A percentile compares a stretch with the other conserved stretches of the same genome.
Conservation (phyloP, 2,329 filamentous ascomycete genomes). For the Aspergillus latus region DNA sequence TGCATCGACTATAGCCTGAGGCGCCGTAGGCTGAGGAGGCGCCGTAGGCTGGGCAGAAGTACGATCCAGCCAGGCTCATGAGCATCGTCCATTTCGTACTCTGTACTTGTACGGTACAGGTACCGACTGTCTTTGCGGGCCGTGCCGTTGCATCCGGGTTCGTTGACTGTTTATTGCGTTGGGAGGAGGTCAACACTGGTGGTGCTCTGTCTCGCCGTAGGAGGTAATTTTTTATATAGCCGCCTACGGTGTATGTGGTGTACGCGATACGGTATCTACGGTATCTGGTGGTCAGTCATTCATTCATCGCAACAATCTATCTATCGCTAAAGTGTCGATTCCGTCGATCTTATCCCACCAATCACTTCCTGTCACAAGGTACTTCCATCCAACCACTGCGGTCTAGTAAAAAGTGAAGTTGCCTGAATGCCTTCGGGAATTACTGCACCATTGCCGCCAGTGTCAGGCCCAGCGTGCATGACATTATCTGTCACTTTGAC, state of each 20-base stretch:
- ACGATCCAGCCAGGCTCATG: neutral
- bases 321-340: neutral
- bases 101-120: neutral
- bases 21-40: too few relatives aligned
- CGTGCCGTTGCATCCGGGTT: slow-evolving; percentile 13
- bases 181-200: too few relatives aligned
- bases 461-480: slow-evolving; percentile 1
- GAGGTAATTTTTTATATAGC: too few relatives aligned
- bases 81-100: neutral
- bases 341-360: neutral
- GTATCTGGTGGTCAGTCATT: too few relatives aligned
- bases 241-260: too few relatives aligned
- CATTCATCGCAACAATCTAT: neutral
- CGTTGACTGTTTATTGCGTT: neutral
- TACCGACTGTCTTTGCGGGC: slow-evolving; percentile 14
- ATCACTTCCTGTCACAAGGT: neutral
- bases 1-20: neutral
- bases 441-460: neutral
- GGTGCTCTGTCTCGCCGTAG: too few relatives aligned
- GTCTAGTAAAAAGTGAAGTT: neutral
- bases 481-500: neutral
- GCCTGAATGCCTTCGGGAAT: neutral
- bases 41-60: neutral
- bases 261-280: too few relatives aligned
- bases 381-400: neutral